Conservation (phyloP, 2,329 filamentous ascomycete species). For the Ceratocystis alfenasii region DNA sequence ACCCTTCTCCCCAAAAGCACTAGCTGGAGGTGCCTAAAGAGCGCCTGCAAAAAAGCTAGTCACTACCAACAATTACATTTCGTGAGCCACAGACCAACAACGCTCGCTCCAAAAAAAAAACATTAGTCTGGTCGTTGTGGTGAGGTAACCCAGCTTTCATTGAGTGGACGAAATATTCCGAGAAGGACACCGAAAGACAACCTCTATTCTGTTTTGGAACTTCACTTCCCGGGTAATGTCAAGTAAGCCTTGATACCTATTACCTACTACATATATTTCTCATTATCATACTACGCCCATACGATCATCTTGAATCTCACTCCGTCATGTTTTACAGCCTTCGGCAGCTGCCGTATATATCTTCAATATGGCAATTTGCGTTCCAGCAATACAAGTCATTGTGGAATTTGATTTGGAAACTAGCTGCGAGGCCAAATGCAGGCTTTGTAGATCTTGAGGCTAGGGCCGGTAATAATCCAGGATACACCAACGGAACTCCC, state of each 20-base stretch:
- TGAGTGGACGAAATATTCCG: not conserved
- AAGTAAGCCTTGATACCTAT: not conserved
- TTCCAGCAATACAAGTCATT: slow-evolving; percentile 23
- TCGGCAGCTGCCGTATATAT: slow-evolving; percentile 20
- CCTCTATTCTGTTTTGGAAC: no score
- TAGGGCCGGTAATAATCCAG: slow-evolving; percentile 14
- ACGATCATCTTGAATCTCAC: not conserved
- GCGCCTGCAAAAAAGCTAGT: not conserved
- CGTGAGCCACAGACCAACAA: slow-evolving; percentile 8
- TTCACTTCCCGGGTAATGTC: not conserved
- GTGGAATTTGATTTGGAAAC: slow-evolving; percentile 22
- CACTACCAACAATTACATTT: slow-evolving; percentile 1
- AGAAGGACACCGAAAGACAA: not conserved
- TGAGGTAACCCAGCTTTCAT: not conserved
- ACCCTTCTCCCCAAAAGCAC: not conserved
- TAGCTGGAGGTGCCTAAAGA: slow-evolving; percentile 13
- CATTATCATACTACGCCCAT: not conserved
- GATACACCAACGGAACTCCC: slow-evolving; percentile 15
- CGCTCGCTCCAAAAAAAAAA: slow-evolving; percentile 6
- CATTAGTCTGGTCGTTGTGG: not conserved
- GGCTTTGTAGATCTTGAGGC: slow-evolving; percentile 21
- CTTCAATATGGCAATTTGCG: slow-evolving; percentile 22
- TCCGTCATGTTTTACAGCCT: slow-evolving; percentile 20
- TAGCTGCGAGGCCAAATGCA: slow-evolving; percentile 20
- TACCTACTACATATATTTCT: not conserved